These are phyloP conservation scores for Fusarium sp. DNA, from an alignment of 2,329 filamentous ascomycete species.

Conservation along the genomic window DNA sequence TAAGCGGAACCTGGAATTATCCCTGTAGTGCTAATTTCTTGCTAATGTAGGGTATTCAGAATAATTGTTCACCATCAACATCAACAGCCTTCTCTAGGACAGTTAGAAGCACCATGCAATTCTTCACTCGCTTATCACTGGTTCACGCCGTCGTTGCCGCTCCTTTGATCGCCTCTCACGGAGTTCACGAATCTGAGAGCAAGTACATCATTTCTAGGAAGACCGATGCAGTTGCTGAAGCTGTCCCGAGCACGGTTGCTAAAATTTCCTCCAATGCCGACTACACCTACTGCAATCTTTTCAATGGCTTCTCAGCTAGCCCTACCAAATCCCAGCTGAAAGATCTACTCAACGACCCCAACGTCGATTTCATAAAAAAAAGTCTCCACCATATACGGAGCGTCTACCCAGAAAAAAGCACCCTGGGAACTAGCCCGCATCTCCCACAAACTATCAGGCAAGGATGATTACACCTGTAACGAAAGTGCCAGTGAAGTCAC, in stretches of 20 bases:
- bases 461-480: not conserved
- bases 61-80: not conserved
- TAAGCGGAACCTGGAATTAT: not conserved
- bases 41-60: not conserved
- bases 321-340: not conserved
- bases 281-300: not conserved
- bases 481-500: not conserved
- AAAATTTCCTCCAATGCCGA: rapidly evolving
- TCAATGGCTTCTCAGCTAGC: not conserved
- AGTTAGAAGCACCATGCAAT: not conserved
- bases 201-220: not conserved
- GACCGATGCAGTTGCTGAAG: too few relatives aligned
- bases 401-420: not conserved
- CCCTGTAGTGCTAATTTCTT: too few relatives aligned
- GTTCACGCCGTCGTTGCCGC: not conserved
- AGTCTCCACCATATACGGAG: not conserved
- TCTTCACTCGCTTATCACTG: not conserved
- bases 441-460: not conserved
- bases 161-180: not conserved
- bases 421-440: not conserved
- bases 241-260: rapidly evolving
- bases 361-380: not conserved
- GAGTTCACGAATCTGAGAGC: not conserved
- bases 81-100: not conserved
- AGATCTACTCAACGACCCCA: not conserved